These are phyloP conservation scores for Chytridium lagenaria DNA, from an alignment of 371 early-diverging fungal species.

Conservation along the genomic window DNA sequence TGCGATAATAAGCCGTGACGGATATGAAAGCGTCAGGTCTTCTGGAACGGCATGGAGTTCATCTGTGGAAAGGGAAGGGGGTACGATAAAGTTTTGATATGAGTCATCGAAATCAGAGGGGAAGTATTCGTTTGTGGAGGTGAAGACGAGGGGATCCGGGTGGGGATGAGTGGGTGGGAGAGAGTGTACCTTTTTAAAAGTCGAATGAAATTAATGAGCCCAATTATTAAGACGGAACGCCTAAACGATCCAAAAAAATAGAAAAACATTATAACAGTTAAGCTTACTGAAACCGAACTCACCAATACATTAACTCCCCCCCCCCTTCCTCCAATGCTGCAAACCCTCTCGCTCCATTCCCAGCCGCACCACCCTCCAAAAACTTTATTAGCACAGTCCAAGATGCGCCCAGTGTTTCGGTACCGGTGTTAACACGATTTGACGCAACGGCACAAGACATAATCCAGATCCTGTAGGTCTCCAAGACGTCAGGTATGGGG, in stretches of 20 bases:
- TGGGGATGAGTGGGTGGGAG: neutral
- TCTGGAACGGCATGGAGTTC: neutral
- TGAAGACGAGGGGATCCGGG: neutral
- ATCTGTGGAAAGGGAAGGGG: neutral
- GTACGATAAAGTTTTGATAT: neutral
- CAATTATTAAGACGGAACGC: neutral
- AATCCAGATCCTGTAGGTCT: neutral
- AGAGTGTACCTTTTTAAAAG: neutral
- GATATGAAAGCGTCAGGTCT: neutral
- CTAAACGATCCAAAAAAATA: neutral
- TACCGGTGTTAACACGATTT: neutral
- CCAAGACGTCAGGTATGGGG: neutral
- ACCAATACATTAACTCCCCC: neutral
- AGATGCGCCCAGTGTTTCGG: slow-evolving; percentile 4
- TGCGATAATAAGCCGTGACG: neutral
- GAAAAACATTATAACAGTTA: neutral
- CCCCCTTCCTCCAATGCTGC: neutral
- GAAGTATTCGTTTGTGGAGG: neutral
- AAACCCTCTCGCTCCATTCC: neutral
- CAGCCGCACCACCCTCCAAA: neutral
- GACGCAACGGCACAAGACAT: neutral
- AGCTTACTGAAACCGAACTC: too few species aligned
- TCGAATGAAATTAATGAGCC: neutral
- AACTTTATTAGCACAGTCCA: neutral
- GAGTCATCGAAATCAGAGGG: neutral